Evolutionary conservation across 495 filamentous ascomycete genomes (phyloP).

Genomic region (Penicillium parvum): DNA sequence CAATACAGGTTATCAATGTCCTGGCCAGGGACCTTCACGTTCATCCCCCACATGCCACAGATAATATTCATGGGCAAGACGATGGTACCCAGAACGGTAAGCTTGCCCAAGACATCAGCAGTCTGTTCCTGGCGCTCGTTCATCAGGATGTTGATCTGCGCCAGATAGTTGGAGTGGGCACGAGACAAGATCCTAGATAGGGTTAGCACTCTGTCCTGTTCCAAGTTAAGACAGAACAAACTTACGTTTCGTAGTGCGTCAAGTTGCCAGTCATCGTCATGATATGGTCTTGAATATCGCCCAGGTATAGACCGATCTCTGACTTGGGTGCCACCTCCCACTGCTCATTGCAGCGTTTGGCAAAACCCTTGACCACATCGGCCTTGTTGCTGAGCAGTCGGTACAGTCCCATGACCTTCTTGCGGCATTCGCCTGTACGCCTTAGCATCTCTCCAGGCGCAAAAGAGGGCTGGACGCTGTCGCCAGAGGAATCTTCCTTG

Average conservation of each 20-base stretch:
- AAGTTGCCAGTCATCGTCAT: slow-evolving; percentile 96
- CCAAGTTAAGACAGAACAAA: slow-evolving; percentile 7
- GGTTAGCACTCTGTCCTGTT: background rate
- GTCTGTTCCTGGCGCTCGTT: slow-evolving; percentile 97
- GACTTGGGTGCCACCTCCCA: slow-evolving; percentile 94
- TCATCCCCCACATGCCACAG: slow-evolving; percentile 98
- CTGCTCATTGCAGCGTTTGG: slow-evolving; percentile 97
- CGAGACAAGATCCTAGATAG: slow-evolving; percentile 77
- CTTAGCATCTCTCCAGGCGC: slow-evolving; percentile 78
- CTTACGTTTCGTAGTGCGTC: slow-evolving; percentile 91
- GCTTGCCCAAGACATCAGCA: slow-evolving; percentile 85
- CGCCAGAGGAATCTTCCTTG: slow-evolving; percentile 33
- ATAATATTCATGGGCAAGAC: slow-evolving; percentile 98
- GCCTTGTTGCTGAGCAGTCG: slow-evolving; percentile 93
- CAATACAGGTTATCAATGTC: slow-evolving; percentile 58
- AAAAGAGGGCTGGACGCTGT: slow-evolving; percentile 39
- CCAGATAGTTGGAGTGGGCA: slow-evolving; percentile 93
- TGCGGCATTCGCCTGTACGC: slow-evolving; percentile 86
- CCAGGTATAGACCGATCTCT: slow-evolving; percentile 92
- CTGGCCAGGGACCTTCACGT: slow-evolving; percentile 91
- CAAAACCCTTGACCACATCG: slow-evolving; percentile 97
- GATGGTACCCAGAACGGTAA: slow-evolving; percentile 94
- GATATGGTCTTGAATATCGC: slow-evolving; percentile 98
- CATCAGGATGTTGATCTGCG: slow-evolving; percentile 91
- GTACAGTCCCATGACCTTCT: slow-evolving; percentile 95